Base-by-base conservation (phyloP, 495 filamentous ascomycete species). In the Baudoinia panamericana region DNA sequence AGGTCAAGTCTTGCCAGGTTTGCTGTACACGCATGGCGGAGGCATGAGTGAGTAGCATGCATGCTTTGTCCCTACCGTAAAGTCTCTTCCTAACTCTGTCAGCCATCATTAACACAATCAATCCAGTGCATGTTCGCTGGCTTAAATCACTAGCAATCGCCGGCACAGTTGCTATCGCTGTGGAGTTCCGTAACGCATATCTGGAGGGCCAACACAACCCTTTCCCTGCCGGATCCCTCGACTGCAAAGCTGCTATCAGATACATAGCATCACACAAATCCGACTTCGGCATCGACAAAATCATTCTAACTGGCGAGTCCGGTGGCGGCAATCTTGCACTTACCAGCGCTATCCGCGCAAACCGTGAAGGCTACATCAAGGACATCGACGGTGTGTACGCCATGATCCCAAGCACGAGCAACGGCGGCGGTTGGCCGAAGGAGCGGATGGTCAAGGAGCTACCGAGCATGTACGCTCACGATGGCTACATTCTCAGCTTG, bases 121-220 rank as follows among this genome's bases (percentile, higher is more conserved):
- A 46, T 25, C 19, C 25, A 6, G 21, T 48, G 9, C 51, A 51
- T 24, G 27, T 37, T 10, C 22, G 17, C 8, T 47, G 41, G 48
- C 20, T 23, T 18, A 43, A 28, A 27, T 18, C 29, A 1, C 21
- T 54, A 20, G 51, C 48, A 8, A 12, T 22, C 12, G 17, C 43
- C 9, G 51, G 51, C 18, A 10, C 36, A 8, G 38, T 54, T 3
- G 36, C 30, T 12, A 41, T 54, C 19, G 30, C 29, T 17, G 42
- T 50, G 3, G 51, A 54, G 27, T 54, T 54, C 38, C 51, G 51
- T 33, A 54, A 51, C 23, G 47, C 47, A 6, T 46, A 39, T 13
- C 37, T 37, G 4, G 22, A 38, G 28, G 37, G 32, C 5, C 13
- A 17, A 5, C 39, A 43, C 37, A 21, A 50, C 38, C 51, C 44